These are phyloP conservation scores for Boletus pseudopeckii DNA, from an alignment of 768 basidiomycete genomes.

Conservation along the genomic window DNA sequence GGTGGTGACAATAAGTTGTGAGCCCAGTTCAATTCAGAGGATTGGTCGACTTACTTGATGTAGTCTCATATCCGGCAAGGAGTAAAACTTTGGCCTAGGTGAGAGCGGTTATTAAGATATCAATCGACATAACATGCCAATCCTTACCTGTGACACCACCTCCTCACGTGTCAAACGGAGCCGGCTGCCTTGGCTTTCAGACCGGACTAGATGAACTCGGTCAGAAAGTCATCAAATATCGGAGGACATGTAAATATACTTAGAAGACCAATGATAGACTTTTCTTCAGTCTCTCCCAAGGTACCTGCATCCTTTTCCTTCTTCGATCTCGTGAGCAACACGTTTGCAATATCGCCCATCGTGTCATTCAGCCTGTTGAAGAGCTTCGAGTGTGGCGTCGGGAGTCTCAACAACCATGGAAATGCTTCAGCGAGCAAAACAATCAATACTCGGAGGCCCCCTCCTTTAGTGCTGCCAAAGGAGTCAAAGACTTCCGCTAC, in stretches of 20 bases:
- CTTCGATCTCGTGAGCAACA: conserved; percentile 31
- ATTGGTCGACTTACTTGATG: conserved; percentile 29
- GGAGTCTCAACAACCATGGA: conserved; percentile 32
- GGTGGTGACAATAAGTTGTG: neutral
- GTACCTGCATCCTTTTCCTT: conserved; percentile 32
- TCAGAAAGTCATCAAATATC: neutral
- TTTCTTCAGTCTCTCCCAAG: conserved; percentile 30
- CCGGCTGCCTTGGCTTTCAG: conserved; percentile 29
- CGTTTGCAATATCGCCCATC: conserved; percentile 34
- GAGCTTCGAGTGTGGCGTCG: conserved; percentile 26
- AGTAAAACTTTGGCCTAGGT: conserved; percentile 36
- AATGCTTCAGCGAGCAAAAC: conserved; percentile 28
- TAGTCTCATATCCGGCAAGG: conserved; percentile 40
- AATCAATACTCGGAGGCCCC: conserved; percentile 4
- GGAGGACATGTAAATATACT: conserved; percentile 18
- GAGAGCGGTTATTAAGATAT: neutral
- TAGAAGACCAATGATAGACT: conserved; percentile 39
- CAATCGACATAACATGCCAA: neutral
- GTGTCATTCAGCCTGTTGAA: conserved; percentile 25
- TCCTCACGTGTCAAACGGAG: conserved; percentile 40
- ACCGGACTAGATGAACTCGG: conserved; percentile 31
- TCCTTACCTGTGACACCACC: conserved; percentile 33
- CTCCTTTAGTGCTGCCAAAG: conserved; percentile 12
- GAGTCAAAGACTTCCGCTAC: conserved; percentile 28
- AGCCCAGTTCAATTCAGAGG: neutral